Evolutionary conservation across 306 rosid genomes (phyloP).

Genomic region (Gillenia trifoliata): DNA sequence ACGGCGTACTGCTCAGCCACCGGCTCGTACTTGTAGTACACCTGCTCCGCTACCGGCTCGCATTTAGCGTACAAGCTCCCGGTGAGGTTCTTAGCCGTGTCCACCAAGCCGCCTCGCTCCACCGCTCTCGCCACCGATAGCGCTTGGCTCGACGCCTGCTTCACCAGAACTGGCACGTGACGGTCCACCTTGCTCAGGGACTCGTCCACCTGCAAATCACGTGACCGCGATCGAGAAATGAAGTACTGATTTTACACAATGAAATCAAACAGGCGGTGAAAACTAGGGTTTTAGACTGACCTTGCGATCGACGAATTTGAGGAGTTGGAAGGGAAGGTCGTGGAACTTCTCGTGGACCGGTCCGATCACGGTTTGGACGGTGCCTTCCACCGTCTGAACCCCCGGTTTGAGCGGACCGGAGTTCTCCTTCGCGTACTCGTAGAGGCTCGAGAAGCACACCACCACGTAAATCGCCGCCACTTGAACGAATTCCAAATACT

Average conservation of each 20-base stretch:
- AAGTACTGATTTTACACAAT: neutral
- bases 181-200: slow-evolving; percentile 29
- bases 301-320: slow-evolving; percentile 43
- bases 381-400: slow-evolving; percentile 44
- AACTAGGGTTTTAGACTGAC: slow-evolving; percentile 11
- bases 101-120: slow-evolving; percentile 31
- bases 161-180: slow-evolving; percentile 34
- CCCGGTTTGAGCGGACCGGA: slow-evolving; percentile 47
- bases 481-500: slow-evolving; percentile 44
- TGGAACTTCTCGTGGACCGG: slow-evolving; percentile 49
- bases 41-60: slow-evolving; percentile 34
- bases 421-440: slow-evolving; percentile 45
- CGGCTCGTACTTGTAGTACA: slow-evolving; percentile 38
- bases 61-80: slow-evolving; percentile 21
- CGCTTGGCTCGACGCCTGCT: slow-evolving; percentile 28
- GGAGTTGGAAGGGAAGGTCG: slow-evolving; percentile 40
- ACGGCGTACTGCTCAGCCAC: slow-evolving; percentile 40
- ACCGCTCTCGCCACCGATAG: neutral
- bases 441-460: slow-evolving; percentile 32
- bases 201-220: slow-evolving; percentile 33
- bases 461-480: slow-evolving; percentile 34
- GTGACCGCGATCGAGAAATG: neutral
- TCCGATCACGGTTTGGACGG: slow-evolving; percentile 39
- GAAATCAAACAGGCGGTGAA: neutral
- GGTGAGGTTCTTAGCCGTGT: slow-evolving; percentile 20